Conservation (phyloP, 2,329 filamentous ascomycete genomes). For the Arthrobotrys megalospora region DNA sequence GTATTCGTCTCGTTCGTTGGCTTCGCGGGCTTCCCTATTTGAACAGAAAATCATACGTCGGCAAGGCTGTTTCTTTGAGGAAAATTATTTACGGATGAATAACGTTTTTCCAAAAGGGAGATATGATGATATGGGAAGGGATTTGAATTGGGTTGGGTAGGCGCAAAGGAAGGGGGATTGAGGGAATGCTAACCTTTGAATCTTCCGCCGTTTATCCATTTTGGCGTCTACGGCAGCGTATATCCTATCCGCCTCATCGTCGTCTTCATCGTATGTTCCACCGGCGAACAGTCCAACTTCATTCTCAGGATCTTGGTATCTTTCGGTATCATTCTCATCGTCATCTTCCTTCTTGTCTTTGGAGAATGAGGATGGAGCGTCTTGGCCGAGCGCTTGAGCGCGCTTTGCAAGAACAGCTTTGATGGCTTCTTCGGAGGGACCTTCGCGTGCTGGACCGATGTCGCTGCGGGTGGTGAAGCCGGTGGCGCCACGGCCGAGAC, state of each 20-base stretch:
- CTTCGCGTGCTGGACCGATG: slow-evolving; percentile 92
- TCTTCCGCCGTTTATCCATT: slow-evolving; percentile 91
- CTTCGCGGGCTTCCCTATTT: slow-evolving; percentile 91
- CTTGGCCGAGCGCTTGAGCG: slow-evolving; percentile 82
- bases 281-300: slow-evolving; percentile 96
- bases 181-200: slow-evolving; percentile 80
- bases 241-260: slow-evolving; percentile 96
- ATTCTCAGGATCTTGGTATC: slow-evolving; percentile 96
- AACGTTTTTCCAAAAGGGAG: slow-evolving; percentile 69
- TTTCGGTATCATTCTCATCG: slow-evolving; percentile 81
- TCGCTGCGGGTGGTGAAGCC: slow-evolving; percentile 98
- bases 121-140: slow-evolving; percentile 60
- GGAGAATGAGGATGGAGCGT: slow-evolving; percentile 79
- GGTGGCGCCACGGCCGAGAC: slow-evolving; percentile 96
- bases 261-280: slow-evolving; percentile 95
- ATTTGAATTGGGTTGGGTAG: slow-evolving; percentile 13
- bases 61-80: slow-evolving; percentile 80
- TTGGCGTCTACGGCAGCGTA: slow-evolving; percentile 96
- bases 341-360: slow-evolving; percentile 80
- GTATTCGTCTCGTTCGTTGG: slow-evolving; percentile 92
- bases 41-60: slow-evolving; percentile 73
- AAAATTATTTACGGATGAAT: slow-evolving; percentile 76
- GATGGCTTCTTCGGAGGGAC: slow-evolving; percentile 97
- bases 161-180: slow-evolving; percentile 60
- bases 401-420: slow-evolving; percentile 97